These are phyloP conservation scores for Musa beccarii DNA, from an alignment of 176 grass and related monocot genomes.

Conservation along the genomic window DNA sequence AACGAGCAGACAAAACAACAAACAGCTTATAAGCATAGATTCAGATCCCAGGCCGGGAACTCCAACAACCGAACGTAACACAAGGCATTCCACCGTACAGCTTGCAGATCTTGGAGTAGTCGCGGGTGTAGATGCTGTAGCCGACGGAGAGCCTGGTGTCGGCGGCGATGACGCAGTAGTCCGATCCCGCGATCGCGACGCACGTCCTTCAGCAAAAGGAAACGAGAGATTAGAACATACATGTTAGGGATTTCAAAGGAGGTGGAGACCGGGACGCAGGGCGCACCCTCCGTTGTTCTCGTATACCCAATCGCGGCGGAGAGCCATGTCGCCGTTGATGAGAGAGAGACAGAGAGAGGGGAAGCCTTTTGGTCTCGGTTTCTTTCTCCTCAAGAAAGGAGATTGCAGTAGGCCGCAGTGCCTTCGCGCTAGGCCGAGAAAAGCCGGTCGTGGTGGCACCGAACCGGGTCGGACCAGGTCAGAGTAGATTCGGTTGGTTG, in stretches of 20 bases:
- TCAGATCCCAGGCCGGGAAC: neutral
- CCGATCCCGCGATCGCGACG: slow-evolving; percentile 70
- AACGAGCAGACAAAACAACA: neutral
- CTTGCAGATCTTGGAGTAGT: slow-evolving; percentile 97
- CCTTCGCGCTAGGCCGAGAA: too few species aligned
- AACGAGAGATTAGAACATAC: neutral
- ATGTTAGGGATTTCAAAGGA: neutral
- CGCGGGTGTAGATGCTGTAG: slow-evolving; percentile 88
- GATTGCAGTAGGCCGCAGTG: too few species aligned
- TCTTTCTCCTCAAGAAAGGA: too few species aligned
- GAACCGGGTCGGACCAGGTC: too few species aligned
- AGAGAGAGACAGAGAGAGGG: too few species aligned
- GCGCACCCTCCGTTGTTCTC: slow-evolving; percentile 97
- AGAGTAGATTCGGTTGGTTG: too few species aligned
- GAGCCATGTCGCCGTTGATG: slow-evolving; percentile 43
- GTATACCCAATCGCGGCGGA: slow-evolving; percentile 91
- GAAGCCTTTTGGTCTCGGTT: too few species aligned
- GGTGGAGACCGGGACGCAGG: neutral
- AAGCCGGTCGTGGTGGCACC: too few species aligned
- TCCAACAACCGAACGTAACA: slow-evolving; percentile 23
- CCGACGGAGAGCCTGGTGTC: slow-evolving; percentile 88
- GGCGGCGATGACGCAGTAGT: slow-evolving; percentile 89
- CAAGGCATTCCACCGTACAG: slow-evolving; percentile 41
- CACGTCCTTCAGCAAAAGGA: slow-evolving; percentile 49
- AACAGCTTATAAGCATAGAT: neutral